These are phyloP conservation scores for Tremellales sp. DNA, from an alignment of 1,284 basidiomycete genomes.

Conservation along the genomic window DNA sequence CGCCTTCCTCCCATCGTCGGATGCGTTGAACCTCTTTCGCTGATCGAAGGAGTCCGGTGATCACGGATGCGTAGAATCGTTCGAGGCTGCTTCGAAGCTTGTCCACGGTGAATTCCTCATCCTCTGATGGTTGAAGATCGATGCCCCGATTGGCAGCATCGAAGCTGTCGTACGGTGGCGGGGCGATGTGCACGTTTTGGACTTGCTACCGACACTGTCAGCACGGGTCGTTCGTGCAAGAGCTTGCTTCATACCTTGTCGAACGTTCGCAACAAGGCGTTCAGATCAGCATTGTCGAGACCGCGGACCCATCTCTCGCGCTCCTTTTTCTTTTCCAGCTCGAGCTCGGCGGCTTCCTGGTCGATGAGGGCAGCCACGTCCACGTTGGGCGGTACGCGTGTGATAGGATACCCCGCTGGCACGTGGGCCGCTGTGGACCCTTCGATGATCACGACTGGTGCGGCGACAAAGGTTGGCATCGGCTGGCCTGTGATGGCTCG, in stretches of 20 bases:
- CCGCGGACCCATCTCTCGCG: constrained; percentile 10
- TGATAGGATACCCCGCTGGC: too few relatives aligned
- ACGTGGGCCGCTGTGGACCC: too few relatives aligned
- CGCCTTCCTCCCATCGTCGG: constrained; percentile 52
- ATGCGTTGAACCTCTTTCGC: constrained; percentile 51
- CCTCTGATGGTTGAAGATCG: constrained; percentile 51
- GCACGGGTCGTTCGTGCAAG: not conserved
- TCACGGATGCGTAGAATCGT: constrained; percentile 51
- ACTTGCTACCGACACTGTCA: constrained; percentile 15
- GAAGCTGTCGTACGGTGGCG: constrained; percentile 9
- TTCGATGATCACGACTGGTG: too few relatives aligned
- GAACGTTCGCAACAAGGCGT: constrained; percentile 17
- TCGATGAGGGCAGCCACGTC: too few relatives aligned
- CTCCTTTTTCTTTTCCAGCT: constrained; percentile 26
- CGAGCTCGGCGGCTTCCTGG: constrained; percentile 5
- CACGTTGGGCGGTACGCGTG: too few relatives aligned
- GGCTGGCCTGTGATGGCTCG: too few relatives aligned
- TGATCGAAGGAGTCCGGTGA: constrained; percentile 47
- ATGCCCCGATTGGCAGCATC: constrained; percentile 29
- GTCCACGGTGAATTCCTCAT: constrained; percentile 54
- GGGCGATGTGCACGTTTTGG: constrained; percentile 14
- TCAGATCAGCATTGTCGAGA: constrained; percentile 21
- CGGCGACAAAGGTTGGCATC: too few relatives aligned
- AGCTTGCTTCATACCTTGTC: constrained; percentile 18
- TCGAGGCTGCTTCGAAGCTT: constrained; percentile 53